Conservation (phyloP, 345 rosid genomes). For the Populus simonii region DNA sequence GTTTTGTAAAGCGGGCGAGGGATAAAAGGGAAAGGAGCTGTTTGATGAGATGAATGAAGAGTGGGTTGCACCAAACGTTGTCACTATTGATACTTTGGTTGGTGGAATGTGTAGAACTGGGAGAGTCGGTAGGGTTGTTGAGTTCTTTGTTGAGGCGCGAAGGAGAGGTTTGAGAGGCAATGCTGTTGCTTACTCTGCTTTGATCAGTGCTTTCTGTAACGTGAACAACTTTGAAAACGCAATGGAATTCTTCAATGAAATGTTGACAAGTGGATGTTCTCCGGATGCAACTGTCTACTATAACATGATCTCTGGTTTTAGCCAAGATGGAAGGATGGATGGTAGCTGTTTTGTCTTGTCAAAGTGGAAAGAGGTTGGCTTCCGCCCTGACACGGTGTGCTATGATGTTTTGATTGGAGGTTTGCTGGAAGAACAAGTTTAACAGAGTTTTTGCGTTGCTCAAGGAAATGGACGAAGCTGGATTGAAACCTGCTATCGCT, state of each 20-base stretch:
- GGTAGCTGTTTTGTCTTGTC: conserved; percentile 43
- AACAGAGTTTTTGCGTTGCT: conserved; percentile 56
- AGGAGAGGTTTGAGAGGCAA: conserved; percentile 48
- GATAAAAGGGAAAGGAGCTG: conserved; percentile 52
- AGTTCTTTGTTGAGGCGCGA: conserved; percentile 50
- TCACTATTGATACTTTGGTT: conserved; percentile 57
- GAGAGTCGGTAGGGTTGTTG: conserved; percentile 49
- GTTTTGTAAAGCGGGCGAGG: conserved; percentile 60
- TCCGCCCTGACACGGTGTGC: conserved; percentile 53
- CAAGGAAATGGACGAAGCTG: conserved; percentile 56
- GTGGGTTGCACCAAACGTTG: conserved; percentile 44
- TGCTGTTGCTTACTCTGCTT: conserved; percentile 46
- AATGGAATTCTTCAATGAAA: conserved; percentile 47
- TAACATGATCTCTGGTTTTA: conserved; percentile 58
- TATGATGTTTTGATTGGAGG: conserved; percentile 61
- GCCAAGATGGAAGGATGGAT: conserved; percentile 56
- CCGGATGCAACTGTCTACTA: conserved; percentile 62
- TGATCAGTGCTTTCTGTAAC: conserved; percentile 59
- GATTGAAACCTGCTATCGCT: conserved; percentile 52
- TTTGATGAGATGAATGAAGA: conserved; percentile 59
- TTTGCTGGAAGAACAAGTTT: conserved; percentile 51
- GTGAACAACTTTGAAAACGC: conserved; percentile 63
- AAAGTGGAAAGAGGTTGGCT: conserved; percentile 55
- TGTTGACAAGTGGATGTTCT: conserved; percentile 44
- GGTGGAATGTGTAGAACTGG: conserved; percentile 72